These are phyloP conservation scores for Rhodotorula sphaerocarpa DNA, from an alignment of 768 basidiomycete genomes.

Conservation along the genomic window DNA sequence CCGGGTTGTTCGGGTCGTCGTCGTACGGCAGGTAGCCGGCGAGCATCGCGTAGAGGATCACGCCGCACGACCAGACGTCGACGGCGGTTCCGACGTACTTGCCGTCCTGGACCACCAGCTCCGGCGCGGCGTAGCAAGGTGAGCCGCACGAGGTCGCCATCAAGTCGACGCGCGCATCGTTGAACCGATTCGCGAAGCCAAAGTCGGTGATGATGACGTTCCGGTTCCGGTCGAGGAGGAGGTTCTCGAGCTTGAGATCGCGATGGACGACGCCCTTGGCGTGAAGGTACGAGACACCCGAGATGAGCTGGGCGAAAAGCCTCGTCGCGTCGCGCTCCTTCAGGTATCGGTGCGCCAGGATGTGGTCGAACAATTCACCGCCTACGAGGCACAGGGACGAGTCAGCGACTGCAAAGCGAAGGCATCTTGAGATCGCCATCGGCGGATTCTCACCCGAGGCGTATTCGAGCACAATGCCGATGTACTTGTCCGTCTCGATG, in stretches of 20 bases:
- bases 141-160: slow-evolving; percentile 98
- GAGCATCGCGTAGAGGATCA: slow-evolving; percentile 93
- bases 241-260: slow-evolving; percentile 96
- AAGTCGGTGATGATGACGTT: slow-evolving; percentile 99
- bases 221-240: slow-evolving; percentile 89
- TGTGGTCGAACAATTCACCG: slow-evolving; percentile 97
- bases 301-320: slow-evolving; percentile 94
- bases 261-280: slow-evolving; percentile 99
- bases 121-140: slow-evolving; percentile 96
- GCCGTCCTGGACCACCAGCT: slow-evolving; percentile 94
- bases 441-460: slow-evolving; percentile 79
- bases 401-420: no score
- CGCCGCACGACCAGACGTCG: slow-evolving; percentile 94
- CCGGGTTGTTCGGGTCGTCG: slow-evolving; percentile 96
- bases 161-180: slow-evolving; percentile 81
- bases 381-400: slow-evolving; percentile 35
- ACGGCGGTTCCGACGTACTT: slow-evolving; percentile 94
- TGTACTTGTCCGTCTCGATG: slow-evolving; percentile 98
- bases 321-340: slow-evolving; percentile 88
- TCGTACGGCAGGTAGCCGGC: slow-evolving; percentile 98
- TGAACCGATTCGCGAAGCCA: slow-evolving; percentile 96
- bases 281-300: slow-evolving; percentile 97
- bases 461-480: slow-evolving; percentile 97
- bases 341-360: slow-evolving; percentile 92
- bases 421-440: no score